Percentiles rank a stretch among this genome's conserved stretches.
phyloP scores from a whole-genome alignment of 129 eudicot species.

The Flaveria robusta region DNA sequence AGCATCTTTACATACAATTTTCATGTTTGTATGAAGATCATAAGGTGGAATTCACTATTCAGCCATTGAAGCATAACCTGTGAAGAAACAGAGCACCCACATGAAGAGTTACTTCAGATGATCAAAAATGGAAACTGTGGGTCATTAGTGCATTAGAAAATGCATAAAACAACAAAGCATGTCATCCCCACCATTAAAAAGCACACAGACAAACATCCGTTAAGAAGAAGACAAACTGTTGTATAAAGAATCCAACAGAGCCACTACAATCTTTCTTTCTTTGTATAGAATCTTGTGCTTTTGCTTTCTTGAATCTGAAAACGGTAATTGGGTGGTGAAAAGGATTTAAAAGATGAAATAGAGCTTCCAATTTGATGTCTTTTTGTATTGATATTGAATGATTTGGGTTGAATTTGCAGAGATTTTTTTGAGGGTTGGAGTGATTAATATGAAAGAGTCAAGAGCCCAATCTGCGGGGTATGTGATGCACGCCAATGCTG shows the following conservation, averaged over 20 bases:
- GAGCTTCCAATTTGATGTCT: conserved; percentile 17
- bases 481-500: conserved; percentile 75
- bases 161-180: conserved; percentile 42
- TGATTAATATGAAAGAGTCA: conserved; percentile 44
- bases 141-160: background rate
- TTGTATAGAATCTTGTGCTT: background rate
- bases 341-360: conserved; percentile 19
- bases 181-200: conserved; percentile 6
- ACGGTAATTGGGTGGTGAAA: background rate
- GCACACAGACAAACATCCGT: too few relatives aligned
- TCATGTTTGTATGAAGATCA: background rate
- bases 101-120: conserved; percentile 30
- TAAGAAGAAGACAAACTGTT: too few relatives aligned
- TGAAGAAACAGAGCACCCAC: conserved; percentile 29
- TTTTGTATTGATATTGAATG: conserved; percentile 23
- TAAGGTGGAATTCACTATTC: background rate
- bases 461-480: conserved; percentile 47
- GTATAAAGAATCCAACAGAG: too few relatives aligned
- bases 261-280: background rate
- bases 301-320: background rate
- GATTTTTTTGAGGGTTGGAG: conserved; percentile 33
- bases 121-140: conserved; percentile 23
- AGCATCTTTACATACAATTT: conserved; percentile 26
- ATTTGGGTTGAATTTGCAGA: conserved; percentile 24
- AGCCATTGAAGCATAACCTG: background rate